Conservation (phyloP, 805 yeast species). For the Allodekkera sacchari region DNA sequence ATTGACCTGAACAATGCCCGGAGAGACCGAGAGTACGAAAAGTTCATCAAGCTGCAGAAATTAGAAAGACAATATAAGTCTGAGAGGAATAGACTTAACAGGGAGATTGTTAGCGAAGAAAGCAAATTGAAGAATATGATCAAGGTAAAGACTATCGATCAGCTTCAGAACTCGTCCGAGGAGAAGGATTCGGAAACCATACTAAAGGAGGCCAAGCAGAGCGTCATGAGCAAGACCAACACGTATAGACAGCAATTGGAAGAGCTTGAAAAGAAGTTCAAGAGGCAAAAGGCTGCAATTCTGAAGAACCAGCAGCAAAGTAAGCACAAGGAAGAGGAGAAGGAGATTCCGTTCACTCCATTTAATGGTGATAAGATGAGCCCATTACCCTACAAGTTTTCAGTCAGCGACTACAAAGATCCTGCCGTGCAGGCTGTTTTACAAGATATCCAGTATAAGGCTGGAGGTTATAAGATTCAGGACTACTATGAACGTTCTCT, state of each 20-base stretch:
- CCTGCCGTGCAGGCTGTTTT: constrained; percentile 38
- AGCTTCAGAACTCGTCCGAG: constrained; percentile 30
- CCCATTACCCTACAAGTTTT: constrained; percentile 37
- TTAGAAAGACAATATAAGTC: constrained; percentile 63
- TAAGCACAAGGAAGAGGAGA: constrained; percentile 23
- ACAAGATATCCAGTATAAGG: constrained; percentile 58
- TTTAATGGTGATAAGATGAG: constrained; percentile 81
- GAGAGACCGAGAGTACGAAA: constrained; percentile 63
- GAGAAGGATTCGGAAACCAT: constrained; percentile 33
- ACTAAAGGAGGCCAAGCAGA: constrained; percentile 42
- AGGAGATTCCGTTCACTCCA: constrained; percentile 72
- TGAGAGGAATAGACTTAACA: constrained; percentile 58
- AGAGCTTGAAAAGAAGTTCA: constrained; percentile 24
- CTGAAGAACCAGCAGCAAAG: constrained; percentile 18
- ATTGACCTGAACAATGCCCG: constrained; percentile 71
- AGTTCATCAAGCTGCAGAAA: constrained; percentile 53
- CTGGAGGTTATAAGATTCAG: constrained; percentile 77
- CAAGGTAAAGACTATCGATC: constrained; percentile 48
- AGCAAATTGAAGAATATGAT: constrained; percentile 33
- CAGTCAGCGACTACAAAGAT: constrained; percentile 41
- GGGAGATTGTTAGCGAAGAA: constrained; percentile 47
- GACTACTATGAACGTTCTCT: constrained; percentile 67
- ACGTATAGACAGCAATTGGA: constrained; percentile 54
- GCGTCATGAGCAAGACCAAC: constrained; percentile 54
- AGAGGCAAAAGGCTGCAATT: constrained; percentile 21